Percentiles rank a stretch among this genome's conserved stretches.
Conservation (phyloP, 768 basidiomycete genomes). For the Erythrobasidium yunnanense region DNA sequence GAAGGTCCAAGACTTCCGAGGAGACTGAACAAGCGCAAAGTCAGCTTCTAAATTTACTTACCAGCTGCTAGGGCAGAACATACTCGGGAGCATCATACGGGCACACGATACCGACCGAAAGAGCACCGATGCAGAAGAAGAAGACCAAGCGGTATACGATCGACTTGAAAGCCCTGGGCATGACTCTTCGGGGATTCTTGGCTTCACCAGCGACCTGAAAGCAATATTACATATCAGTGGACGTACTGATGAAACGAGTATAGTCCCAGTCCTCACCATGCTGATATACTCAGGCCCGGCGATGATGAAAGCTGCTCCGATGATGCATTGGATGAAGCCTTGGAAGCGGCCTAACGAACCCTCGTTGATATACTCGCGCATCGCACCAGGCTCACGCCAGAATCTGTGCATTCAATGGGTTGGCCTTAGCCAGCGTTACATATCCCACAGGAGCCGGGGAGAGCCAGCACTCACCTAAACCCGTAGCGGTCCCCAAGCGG, state of each 20-base stretch:
- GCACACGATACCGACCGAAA: slow-evolving; percentile 70
- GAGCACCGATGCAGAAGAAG: slow-evolving; percentile 52
- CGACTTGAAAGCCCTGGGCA: slow-evolving; percentile 27
- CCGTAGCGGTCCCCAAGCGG: slow-evolving; percentile 51
- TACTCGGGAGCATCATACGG: slow-evolving; percentile 56
- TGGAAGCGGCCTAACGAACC: slow-evolving; percentile 26
- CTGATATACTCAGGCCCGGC: slow-evolving; percentile 29
- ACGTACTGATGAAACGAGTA: not conserved
- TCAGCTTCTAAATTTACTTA: not conserved
- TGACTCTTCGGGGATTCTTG: slow-evolving; percentile 19
- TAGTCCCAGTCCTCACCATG: slow-evolving; percentile 26
- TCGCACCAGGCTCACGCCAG: slow-evolving; percentile 7
- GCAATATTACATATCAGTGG: not conserved
- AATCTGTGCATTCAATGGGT: not conserved
- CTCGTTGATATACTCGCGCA: slow-evolving; percentile 8
- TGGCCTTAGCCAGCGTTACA: not conserved
- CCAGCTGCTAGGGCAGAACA: not conserved
- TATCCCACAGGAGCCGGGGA: slow-evolving; percentile 47
- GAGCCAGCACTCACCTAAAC: too few species aligned
- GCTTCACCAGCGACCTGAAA: slow-evolving; percentile 26
- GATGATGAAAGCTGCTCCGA: slow-evolving; percentile 21
- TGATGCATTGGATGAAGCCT: slow-evolving; percentile 24
- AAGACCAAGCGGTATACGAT: slow-evolving; percentile 28
- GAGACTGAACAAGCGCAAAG: not conserved
- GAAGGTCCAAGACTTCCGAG: slow-evolving; percentile 8